A percentile compares a stretch with the other conserved stretches of the same genome.
These are phyloP conservation scores for Microdochium nivale DNA, from an alignment of 2,329 filamentous ascomycete species.

Conservation along the genomic window DNA sequence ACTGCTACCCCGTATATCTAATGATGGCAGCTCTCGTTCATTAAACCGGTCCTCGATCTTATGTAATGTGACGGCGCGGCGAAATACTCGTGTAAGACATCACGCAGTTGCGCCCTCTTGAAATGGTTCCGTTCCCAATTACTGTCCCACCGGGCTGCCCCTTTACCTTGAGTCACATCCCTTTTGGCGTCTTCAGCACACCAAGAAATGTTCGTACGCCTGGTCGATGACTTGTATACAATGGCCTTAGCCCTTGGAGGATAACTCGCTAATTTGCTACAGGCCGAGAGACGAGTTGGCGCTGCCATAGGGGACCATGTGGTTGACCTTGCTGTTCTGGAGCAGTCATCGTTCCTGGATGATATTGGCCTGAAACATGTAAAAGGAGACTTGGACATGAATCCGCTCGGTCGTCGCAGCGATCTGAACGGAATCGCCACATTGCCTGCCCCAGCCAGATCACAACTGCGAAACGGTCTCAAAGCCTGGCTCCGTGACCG, in stretches of 20 bases:
- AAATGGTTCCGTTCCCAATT: neutral
- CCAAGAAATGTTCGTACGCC: neutral
- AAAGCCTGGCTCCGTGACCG: neutral
- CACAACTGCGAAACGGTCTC: neutral
- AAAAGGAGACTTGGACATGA: neutral
- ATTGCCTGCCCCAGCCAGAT: neutral
- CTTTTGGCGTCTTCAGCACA: neutral
- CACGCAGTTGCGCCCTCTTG: too few relatives aligned
- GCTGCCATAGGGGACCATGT: too few relatives aligned
- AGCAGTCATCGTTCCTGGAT: too few relatives aligned
- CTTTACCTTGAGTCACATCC: neutral
- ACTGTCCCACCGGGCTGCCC: neutral
- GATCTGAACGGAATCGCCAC: neutral
- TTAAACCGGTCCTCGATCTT: too few relatives aligned
- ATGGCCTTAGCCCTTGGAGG: too few relatives aligned
- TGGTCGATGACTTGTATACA: too few relatives aligned
- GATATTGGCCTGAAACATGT: neutral
- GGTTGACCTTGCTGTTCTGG: too few relatives aligned
- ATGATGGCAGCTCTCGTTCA: neutral
- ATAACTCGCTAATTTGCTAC: too few relatives aligned
- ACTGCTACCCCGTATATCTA: neutral
- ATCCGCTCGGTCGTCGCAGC: neutral
- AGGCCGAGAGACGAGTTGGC: too few relatives aligned
- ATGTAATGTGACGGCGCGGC: too few relatives aligned
- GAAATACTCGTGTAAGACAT: too few relatives aligned